Evolutionary conservation across 116 monocot genomes (phyloP).

Genomic region (Cymodocea nodosa): DNA sequence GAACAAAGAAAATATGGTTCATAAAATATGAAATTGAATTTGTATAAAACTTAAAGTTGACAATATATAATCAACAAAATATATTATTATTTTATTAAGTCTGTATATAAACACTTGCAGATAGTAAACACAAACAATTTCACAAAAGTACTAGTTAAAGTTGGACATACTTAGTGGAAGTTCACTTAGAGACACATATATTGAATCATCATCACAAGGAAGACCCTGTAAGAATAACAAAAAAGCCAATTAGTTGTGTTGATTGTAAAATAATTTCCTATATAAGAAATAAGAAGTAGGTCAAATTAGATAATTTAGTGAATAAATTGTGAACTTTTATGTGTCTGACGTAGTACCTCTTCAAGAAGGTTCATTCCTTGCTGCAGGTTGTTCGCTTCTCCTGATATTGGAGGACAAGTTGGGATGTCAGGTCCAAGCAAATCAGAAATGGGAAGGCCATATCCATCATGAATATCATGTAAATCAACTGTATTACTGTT

Average conservation of each 20-base stretch:
- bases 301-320: not conserved
- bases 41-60: too few species aligned
- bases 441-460: constrained; percentile 45
- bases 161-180: constrained; percentile 40
- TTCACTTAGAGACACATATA: constrained; percentile 72
- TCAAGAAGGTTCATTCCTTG: constrained; percentile 32
- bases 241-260: not conserved
- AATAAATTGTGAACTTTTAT: not conserved
- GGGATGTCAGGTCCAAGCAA: constrained; percentile 58
- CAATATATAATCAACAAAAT: too few species aligned
- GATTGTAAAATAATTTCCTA: not conserved
- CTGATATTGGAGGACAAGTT: constrained; percentile 37
- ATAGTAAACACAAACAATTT: not conserved
- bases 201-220: constrained; percentile 53
- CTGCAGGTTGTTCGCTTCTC: constrained; percentile 47
- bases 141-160: not conserved
- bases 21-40: too few species aligned
- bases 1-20: not conserved
- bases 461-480: constrained; percentile 51
- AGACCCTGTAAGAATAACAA: constrained; percentile 7
- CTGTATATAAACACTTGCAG: not conserved
- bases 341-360: not conserved
- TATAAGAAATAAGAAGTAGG: not conserved
- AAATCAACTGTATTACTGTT: constrained; percentile 32
- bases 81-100: too few species aligned